These are phyloP conservation scores for Starmerella vaccinii DNA, from an alignment of 805 yeast genomes.

Conservation along the genomic window DNA sequence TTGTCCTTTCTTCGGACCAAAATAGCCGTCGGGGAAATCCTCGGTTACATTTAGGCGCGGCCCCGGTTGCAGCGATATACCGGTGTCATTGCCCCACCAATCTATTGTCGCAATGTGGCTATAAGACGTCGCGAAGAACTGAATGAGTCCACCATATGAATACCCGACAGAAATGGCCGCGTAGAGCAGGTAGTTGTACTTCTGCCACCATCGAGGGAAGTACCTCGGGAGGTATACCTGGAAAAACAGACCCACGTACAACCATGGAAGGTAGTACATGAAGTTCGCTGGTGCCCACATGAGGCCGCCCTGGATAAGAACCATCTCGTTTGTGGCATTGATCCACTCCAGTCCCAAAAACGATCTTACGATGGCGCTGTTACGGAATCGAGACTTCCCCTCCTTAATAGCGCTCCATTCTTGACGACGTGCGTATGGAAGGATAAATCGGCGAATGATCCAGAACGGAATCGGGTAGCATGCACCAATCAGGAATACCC, in stretches of 20 bases:
- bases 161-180: conserved; percentile 53
- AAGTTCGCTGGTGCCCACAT: conserved; percentile 28
- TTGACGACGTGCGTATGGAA: conserved; percentile 15
- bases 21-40: conserved; percentile 26
- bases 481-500: conserved; percentile 51
- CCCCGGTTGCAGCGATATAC: neutral
- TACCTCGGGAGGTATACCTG: conserved; percentile 40
- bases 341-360: conserved; percentile 2
- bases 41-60: conserved; percentile 6
- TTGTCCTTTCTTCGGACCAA: conserved; percentile 25
- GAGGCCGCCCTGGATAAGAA: conserved; percentile 37
- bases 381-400: neutral
- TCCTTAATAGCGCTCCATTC: conserved; percentile 19
- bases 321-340: conserved; percentile 36
- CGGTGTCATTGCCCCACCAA: conserved; percentile 55
- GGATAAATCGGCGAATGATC: conserved; percentile 13
- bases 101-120: conserved; percentile 33
- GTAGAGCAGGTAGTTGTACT: conserved; percentile 42
- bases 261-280: conserved; percentile 19
- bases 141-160: conserved; percentile 47
- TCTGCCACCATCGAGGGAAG: conserved; percentile 46
- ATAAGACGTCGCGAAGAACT: conserved; percentile 44
- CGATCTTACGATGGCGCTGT: neutral
- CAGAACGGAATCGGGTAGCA: conserved; percentile 23
- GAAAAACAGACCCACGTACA: conserved; percentile 33